Conservation (phyloP, 148 eudicot genomes). For the Bassia scoparia region DNA sequence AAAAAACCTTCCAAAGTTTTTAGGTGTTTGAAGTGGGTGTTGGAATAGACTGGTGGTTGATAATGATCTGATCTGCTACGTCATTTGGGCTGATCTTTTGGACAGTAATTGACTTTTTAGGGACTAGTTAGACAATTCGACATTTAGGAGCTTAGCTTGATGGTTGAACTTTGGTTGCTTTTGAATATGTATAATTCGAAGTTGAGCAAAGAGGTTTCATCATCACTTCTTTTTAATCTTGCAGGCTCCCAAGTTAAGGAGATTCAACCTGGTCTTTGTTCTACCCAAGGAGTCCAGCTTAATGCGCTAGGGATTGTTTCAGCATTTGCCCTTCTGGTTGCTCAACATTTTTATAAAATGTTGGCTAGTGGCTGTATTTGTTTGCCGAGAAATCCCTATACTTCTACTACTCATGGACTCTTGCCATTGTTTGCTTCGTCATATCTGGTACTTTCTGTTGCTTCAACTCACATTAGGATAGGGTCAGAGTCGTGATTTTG, state of each 20-base stretch:
- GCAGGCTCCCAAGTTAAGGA: conserved; percentile 52
- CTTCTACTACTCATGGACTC: conserved; percentile 45
- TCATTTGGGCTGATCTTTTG: background rate
- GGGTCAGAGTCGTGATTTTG: no score
- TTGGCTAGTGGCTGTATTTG: conserved; percentile 73
- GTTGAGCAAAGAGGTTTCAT: background rate
- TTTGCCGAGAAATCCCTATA: conserved; percentile 51
- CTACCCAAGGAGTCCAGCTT: conserved; percentile 80
- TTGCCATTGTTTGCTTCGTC: conserved; percentile 63
- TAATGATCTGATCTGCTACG: background rate
- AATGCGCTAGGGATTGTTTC: conserved; percentile 68
- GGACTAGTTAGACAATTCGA: no score
- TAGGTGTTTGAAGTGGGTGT: background rate
- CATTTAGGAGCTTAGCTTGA: no score
- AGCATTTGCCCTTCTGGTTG: conserved; percentile 59
- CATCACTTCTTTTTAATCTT: background rate
- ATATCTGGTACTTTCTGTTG: conserved; percentile 62
- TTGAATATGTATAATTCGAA: background rate
- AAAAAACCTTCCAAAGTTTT: background rate
- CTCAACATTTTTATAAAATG: conserved; percentile 59
- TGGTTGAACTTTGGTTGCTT: background rate
- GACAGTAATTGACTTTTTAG: background rate
- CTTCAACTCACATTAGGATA: background rate
- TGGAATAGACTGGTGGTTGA: background rate
- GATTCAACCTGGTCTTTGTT: conserved; percentile 53